A percentile compares a stretch with the other conserved stretches of the same genome.
Conservation (phyloP, 2,329 filamentous ascomycete genomes). For the Epichloe sp. region DNA sequence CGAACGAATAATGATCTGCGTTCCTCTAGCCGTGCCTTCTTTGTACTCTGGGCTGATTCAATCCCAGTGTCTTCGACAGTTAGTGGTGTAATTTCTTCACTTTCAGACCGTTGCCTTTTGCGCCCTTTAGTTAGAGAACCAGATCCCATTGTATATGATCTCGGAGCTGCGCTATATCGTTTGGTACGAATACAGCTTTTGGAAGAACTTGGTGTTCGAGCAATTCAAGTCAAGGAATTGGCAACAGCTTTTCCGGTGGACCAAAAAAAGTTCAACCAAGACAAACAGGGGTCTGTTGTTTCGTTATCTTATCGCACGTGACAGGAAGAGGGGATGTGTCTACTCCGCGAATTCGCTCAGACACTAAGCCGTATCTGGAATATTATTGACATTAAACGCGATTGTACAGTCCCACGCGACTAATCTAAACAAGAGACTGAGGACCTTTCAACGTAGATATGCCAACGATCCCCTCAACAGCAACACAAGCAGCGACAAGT, state of each 20-base stretch:
- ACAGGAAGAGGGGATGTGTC: constrained; percentile 10
- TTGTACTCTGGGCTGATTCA: constrained; percentile 24
- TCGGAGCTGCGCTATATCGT: neutral
- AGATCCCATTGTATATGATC: neutral
- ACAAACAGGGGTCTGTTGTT: neutral
- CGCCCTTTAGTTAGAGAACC: constrained; percentile 14
- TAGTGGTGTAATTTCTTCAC: constrained; percentile 18
- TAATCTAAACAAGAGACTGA: constrained; percentile 14
- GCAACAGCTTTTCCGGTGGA: neutral
- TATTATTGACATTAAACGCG: constrained; percentile 18
- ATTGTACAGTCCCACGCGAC: constrained; percentile 12
- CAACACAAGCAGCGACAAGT: neutral
- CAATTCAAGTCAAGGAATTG: neutral
- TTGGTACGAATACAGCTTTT: neutral
- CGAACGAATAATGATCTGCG: constrained; percentile 78
- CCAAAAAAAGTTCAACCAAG: neutral
- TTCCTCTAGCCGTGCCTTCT: constrained; percentile 46
- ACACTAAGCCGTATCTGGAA: constrained; percentile 18
- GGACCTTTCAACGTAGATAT: neutral
- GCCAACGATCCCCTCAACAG: neutral
- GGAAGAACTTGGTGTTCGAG: neutral
- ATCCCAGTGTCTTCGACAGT: constrained; percentile 20
- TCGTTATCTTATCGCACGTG: constrained; percentile 22
- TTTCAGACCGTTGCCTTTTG: constrained; percentile 22
- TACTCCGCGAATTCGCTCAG: neutral